phyloP scores from a whole-genome alignment of 1,284 basidiomycete genomes.

The Neolentinus lepideus region DNA sequence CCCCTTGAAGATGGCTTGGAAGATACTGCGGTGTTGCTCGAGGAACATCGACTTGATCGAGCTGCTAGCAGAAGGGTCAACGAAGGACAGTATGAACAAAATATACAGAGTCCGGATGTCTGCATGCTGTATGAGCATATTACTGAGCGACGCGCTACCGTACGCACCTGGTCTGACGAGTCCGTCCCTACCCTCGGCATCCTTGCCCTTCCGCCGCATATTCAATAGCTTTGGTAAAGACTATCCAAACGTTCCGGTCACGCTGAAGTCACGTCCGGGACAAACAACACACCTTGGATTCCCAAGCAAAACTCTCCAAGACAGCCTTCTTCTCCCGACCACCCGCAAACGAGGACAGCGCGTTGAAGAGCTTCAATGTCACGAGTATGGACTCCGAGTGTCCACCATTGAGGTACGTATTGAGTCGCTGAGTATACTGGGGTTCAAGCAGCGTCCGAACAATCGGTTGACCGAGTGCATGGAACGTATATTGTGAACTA shows the following conservation, averaged over 20 bases:
- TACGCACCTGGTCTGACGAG: conserved; percentile 46
- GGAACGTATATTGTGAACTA: conserved; percentile 59
- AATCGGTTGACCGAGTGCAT: conserved; percentile 50
- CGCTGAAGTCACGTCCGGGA: neutral
- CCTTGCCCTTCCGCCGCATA: conserved; percentile 57
- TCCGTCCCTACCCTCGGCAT: conserved; percentile 29
- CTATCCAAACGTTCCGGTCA: conserved; percentile 25
- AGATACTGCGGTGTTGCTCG: conserved; percentile 56
- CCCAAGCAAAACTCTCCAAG: conserved; percentile 68
- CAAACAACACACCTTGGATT: conserved; percentile 47
- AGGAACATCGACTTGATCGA: conserved; percentile 56
- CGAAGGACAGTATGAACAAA: conserved; percentile 63
- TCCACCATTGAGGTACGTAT: conserved; percentile 47
- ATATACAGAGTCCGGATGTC: conserved; percentile 71
- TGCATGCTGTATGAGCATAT: conserved; percentile 15
- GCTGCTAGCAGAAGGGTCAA: conserved; percentile 37
- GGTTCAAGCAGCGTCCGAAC: conserved; percentile 49
- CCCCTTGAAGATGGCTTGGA: conserved; percentile 63
- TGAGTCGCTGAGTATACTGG: conserved; percentile 46
- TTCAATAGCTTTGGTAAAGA: conserved; percentile 56
- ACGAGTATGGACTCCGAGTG: conserved; percentile 59
- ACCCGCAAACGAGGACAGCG: conserved; percentile 53
- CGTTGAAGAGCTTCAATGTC: conserved; percentile 54
- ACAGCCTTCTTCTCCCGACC: conserved; percentile 55
- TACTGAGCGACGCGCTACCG: conserved; percentile 11